Conservation (phyloP, 108 stramenopile species). For the Pseudonitzschia multistriata region DNA sequence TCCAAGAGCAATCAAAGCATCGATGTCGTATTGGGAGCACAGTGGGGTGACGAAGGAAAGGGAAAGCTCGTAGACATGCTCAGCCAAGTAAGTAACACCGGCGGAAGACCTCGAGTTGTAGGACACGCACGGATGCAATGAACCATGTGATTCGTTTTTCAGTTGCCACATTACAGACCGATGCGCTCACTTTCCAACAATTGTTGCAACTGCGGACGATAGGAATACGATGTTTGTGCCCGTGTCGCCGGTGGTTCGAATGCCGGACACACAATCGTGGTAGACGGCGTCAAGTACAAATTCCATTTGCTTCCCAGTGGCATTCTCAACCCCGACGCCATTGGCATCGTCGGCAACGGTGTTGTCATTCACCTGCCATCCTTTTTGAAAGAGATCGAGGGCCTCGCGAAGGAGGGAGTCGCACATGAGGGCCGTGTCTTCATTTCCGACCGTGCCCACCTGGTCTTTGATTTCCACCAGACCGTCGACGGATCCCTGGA, state of each 20-base stretch:
- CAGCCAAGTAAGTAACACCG: conserved; percentile 58
- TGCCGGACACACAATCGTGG: conserved; percentile 97
- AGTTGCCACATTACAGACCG: background rate
- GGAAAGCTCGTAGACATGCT: conserved; percentile 98
- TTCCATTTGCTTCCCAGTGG: conserved; percentile 98
- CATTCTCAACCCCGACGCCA: conserved; percentile 87
- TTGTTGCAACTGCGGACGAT: background rate
- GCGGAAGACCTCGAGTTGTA: too few species aligned
- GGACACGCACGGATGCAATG: too few species aligned
- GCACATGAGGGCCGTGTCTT: conserved; percentile 83
- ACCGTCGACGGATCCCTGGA: conserved; percentile 89
- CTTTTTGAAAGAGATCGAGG: conserved; percentile 90
- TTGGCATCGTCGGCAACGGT: conserved; percentile 96
- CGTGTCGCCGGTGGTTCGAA: conserved; percentile 97
- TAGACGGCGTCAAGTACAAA: conserved; percentile 95
- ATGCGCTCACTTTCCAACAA: background rate
- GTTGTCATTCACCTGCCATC: conserved; percentile 95
- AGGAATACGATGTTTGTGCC: conserved; percentile 95
- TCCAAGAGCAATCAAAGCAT: conserved; percentile 53
- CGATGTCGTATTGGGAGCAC: conserved; percentile 92
- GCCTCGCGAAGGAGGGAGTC: conserved; percentile 72
- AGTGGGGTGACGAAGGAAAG: conserved; percentile 99
- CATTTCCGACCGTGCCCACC: conserved; percentile 94
- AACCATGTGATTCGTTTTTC: background rate
- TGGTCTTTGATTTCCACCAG: conserved; percentile 99